Evolutionary conservation across 2,329 filamentous ascomycete species (phyloP).

Genomic region (Pseudogymnoascus sp.): DNA sequence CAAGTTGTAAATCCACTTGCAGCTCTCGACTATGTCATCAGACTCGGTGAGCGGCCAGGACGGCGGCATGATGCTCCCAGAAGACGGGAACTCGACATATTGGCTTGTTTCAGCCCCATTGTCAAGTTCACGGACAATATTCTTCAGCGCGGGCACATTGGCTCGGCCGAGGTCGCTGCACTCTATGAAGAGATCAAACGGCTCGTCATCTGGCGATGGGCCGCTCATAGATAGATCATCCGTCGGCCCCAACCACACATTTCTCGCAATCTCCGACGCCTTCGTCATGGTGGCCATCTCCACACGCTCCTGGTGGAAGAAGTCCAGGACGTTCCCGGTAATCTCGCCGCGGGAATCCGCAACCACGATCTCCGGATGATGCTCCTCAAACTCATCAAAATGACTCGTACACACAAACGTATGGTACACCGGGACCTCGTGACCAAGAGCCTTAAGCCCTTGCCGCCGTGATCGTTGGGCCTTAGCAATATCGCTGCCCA

Average conservation of each 20-base stretch:
- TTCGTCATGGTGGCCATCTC: constrained; percentile 95
- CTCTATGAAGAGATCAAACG: constrained; percentile 80
- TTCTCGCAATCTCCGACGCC: constrained; percentile 78
- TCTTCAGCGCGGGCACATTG: constrained; percentile 56
- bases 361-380: constrained; percentile 62
- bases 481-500: constrained; percentile 59
- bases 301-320: constrained; percentile 76
- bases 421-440: constrained; percentile 60
- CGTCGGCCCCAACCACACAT: constrained; percentile 85
- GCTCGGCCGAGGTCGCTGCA: constrained; percentile 77
- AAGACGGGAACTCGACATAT: constrained; percentile 77
- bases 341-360: constrained; percentile 61
- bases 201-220: constrained; percentile 42
- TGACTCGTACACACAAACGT: constrained; percentile 66
- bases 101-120: constrained; percentile 34
- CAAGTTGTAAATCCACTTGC: constrained; percentile 81
- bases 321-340: constrained; percentile 76
- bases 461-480: constrained; percentile 57
- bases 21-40: constrained; percentile 76
- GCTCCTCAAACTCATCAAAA: constrained; percentile 64
- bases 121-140: constrained; percentile 45
- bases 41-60: constrained; percentile 76
- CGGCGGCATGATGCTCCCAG: constrained; percentile 81
- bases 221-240: constrained; percentile 51
- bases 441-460: constrained; percentile 25